Evolutionary conservation across 805 yeast genomes (phyloP), one percentile per base, ranked within the genome.

Genomic region (Clavispora fructus): DNA sequence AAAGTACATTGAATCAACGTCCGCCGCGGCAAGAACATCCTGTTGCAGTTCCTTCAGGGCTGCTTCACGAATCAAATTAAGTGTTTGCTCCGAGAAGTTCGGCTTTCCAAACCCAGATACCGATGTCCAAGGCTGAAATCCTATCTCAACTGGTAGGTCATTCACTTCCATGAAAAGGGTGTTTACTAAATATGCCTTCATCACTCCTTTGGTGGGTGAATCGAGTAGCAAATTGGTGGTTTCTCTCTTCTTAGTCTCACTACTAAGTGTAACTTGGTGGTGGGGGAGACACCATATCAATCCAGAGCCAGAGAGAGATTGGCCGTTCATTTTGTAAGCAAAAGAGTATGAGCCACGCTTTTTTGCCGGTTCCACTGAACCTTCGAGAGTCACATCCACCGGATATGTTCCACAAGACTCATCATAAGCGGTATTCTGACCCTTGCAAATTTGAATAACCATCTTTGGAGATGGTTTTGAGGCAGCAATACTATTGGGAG

Each of bases 1-100:
- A 17, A 87, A 82, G 66, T 92, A 92, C 87, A 91, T 91, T 0
- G 97, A 88, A 51, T 88, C 88, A 10, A 83, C 69, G 56, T 85
- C 69, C n/a, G 85, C 75, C 63, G 75, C 77, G 14, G 73, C 75
- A 4, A 67, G 65, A 31, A 85, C 74, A 50, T 84, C 87, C 43
- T 71, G 78, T 27, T 72, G 57, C 9, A 77, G 62, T 54, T 86
- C 94, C 6, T 62, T 49, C n/a, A 55, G 59, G 2, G 87, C 85
- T 1, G 78, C 78, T 17, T 60, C 54, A 10, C 67, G 62, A 30
- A 86, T 76, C 28, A 65, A 47, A 2, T 61, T 53, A 33, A 71
- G 61, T 4, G 62, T 65, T 3, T 50, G 43, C 1, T 74, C 71
- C 1, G 67, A 56, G 45, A 61, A 68, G 30, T 55, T 46, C 10